phyloP scores from a whole-genome alignment of 768 basidiomycete species.

The Naganishia antarctica region DNA sequence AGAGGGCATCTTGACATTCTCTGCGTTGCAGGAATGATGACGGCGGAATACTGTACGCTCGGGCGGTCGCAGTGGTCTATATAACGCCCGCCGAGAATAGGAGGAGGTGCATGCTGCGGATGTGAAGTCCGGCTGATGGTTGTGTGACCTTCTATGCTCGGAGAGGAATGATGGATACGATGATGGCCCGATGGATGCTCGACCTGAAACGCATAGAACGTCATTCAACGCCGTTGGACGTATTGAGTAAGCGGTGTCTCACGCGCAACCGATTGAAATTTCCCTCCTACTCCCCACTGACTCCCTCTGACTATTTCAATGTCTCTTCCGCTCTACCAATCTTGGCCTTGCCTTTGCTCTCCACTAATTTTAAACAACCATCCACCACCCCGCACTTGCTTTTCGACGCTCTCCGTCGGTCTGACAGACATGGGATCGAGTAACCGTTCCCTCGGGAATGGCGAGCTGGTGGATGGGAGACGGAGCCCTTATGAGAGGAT shows the following conservation, averaged over 20 bases:
- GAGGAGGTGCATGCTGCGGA: background rate
- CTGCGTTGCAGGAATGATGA: too few species aligned
- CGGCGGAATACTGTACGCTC: too few species aligned
- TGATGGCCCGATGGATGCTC: too few species aligned
- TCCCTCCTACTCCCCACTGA: background rate
- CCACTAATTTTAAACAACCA: constrained; percentile 21
- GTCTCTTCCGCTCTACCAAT: background rate
- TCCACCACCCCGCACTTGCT: constrained; percentile 4
- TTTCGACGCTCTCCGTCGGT: background rate
- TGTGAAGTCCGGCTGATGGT: background rate
- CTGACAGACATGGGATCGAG: background rate
- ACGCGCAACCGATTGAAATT: too few species aligned
- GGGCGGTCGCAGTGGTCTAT: too few species aligned
- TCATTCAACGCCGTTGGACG: background rate
- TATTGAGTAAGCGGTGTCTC: background rate
- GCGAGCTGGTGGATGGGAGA: constrained; percentile 15
- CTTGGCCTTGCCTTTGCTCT: background rate
- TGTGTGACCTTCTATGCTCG: background rate
- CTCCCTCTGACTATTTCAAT: background rate
- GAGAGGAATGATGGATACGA: background rate
- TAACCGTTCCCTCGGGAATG: constrained; percentile 19
- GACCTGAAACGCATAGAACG: constrained; percentile 22
- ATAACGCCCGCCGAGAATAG: too few species aligned
- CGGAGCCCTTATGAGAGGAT: constrained; percentile 9
- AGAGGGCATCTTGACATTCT: background rate